Evolutionary conservation across 257 asterid genomes (phyloP).

Genomic region (Datura wrightii): DNA sequence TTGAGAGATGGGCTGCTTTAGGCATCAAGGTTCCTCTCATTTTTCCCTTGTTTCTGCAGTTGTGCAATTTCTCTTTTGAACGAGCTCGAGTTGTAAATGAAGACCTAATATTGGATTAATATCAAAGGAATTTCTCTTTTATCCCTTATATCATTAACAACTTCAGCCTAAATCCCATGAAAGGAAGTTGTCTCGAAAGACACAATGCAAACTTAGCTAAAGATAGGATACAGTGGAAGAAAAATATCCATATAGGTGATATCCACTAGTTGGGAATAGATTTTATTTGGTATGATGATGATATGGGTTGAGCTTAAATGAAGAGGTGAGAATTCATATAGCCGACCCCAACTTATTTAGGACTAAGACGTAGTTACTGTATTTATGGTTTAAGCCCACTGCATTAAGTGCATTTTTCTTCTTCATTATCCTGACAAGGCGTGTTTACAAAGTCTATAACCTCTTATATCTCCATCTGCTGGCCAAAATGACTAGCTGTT

Average conservation of each 20-base stretch:
- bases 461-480: not conserved
- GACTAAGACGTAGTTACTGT: not conserved
- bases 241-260: not conserved
- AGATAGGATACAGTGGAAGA: not conserved
- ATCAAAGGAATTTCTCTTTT: not conserved
- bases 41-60: slow-evolving; percentile 23
- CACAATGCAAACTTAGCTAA: not conserved
- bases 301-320: not conserved
- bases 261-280: not conserved
- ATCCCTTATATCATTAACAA: not conserved
- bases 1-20: slow-evolving; percentile 73
- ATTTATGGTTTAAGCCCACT: not conserved
- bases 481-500: not conserved
- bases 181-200: not conserved
- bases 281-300: not conserved
- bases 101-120: not conserved
- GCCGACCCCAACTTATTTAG: not conserved
- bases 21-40: slow-evolving; percentile 67
- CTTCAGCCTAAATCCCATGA: not conserved
- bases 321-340: not conserved
- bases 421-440: not conserved
- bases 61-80: not conserved
- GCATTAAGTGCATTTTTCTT: not conserved
- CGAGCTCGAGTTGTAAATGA: slow-evolving; percentile 5
- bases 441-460: not conserved